Base-by-base conservation (phyloP, 2,329 filamentous ascomycete species). In the Rhynchosporium agropyri region DNA sequence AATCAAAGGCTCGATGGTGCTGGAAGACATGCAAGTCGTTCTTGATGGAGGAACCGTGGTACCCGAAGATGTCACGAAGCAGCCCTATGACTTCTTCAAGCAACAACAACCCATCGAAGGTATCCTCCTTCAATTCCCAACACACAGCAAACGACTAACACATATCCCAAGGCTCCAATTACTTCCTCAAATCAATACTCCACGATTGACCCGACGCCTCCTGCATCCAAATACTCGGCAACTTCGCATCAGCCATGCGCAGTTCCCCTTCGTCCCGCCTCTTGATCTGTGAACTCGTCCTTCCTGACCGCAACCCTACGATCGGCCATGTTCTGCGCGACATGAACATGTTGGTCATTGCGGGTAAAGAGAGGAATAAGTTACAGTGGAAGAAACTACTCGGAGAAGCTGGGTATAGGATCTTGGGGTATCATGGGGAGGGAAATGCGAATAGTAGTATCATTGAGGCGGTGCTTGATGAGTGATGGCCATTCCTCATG, bases 131-230 rank as follows among this genome's bases (percentile, higher is more conserved):
- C 7, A 10, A n/a, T n/a, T 9, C 45, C 45, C 42, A 50, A 36
- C 12, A 2, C 29, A 20, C 20, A 4, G 26, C 3, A 13, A 38
- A 38, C 13, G 5, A 31, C 4, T 42, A 55, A 54, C 5, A 62
- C 38, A n/a, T 15, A n/a, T 26, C 4, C n/a, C 40, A 31, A 64
- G 65, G 60, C n/a, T 48, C 62, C 8, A 64, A 61, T 2, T 77
- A 77, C 60, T 76, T 73, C 66, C 65, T 76, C n/a, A 72, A 75
- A 59, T 68, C 68, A 3, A 71, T 79, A 31, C 70, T 79, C 12
- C 77, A 79, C 51, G 77, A 79, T 64, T 79, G 76, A 76, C 70
- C 74, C 0, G 75, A 79, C 50, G n/a, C 42, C n/a, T 60, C 61
- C 31, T 64, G 62, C 36, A 49, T 61, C n/a, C 45, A 55, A 45